phyloP scores from a whole-genome alignment of 2,329 filamentous ascomycete species.

The Setomelanomma holmii region DNA sequence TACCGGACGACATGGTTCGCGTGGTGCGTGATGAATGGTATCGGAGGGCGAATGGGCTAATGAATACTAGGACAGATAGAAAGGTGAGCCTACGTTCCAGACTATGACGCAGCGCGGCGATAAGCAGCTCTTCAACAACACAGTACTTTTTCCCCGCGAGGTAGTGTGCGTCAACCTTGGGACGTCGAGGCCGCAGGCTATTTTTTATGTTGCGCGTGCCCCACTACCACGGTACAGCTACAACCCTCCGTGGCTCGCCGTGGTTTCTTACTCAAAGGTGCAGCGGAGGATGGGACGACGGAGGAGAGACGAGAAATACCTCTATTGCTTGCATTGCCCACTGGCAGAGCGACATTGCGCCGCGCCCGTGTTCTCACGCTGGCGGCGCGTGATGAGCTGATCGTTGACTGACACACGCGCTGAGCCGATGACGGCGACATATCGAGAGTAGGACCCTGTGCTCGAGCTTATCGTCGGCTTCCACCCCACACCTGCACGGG shows the following conservation, averaged over 20 bases:
- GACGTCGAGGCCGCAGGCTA: slow-evolving; percentile 18
- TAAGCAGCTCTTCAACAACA: slow-evolving; percentile 4
- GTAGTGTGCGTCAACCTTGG: slow-evolving; percentile 19
- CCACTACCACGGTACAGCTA: slow-evolving; percentile 27
- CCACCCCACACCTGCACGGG: slow-evolving; percentile 31
- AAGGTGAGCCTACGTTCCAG: slow-evolving; percentile 21
- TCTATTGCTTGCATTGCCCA: slow-evolving; percentile 26
- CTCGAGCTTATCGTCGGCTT: slow-evolving; percentile 35
- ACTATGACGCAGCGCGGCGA: slow-evolving; percentile 14
- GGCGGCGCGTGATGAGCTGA: slow-evolving; percentile 23
- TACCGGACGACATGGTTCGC: slow-evolving; percentile 53
- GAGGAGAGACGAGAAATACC: slow-evolving; percentile 37
- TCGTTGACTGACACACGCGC: slow-evolving; percentile 17
- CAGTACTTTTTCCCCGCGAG: slow-evolving; percentile 20
- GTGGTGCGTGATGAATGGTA: slow-evolving; percentile 6
- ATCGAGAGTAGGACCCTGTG: too few relatives aligned
- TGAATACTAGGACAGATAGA: slow-evolving; percentile 9
- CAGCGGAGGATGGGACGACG: slow-evolving; percentile 8
- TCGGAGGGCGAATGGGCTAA: slow-evolving; percentile 10
- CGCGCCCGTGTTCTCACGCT: slow-evolving; percentile 12
- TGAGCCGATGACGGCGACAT: slow-evolving; percentile 47
- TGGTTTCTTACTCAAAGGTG: background rate
- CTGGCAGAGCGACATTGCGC: slow-evolving; percentile 1
- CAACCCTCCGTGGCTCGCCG: slow-evolving; percentile 23
- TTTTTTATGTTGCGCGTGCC: slow-evolving; percentile 39